Evolutionary conservation across 2,329 filamentous ascomycete species (phyloP), one percentile per base, ranked within the genome.

Genomic region (Penicillium brevicompactum): DNA sequence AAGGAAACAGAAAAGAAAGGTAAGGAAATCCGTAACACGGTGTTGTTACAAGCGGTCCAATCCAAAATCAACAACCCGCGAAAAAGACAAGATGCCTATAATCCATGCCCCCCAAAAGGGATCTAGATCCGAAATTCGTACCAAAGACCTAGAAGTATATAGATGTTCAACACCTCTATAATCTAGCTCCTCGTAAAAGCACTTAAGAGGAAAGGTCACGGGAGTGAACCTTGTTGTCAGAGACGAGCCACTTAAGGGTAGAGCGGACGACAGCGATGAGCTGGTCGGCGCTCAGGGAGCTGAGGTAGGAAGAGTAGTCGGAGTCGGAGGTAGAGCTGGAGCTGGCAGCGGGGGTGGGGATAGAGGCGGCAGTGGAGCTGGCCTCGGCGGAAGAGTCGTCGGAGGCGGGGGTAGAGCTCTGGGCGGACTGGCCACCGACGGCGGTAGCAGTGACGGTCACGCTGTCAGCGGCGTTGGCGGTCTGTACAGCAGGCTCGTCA

Each of bases 171-270:
- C 22, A 45, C 14, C 9, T 8, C 31, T 54, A 50, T 46, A 51
- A 14, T 41, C 47, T 41, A 51, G 8, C 24, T 31, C 22, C 9
- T 10, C 11, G 10, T 22, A 40, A 6, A 24, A 21, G n/a, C 40
- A 45, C 62, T 61, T 68, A 71, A 21, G 58, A 53, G 46, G 64
- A 56, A 46, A 68, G 51, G 47, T 66, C 64, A 57, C 70, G 70
- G 21, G 70, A 64, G 58, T 72, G 70, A 11, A 54, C 52, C 57
- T 63, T 62, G 63, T 70, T 67, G 49, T 71, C 63, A 18, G 63
- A 66, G 58, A 70, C 63, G 46, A 72, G 59, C 70, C 70, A 72
- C 54, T 64, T 65, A 44, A 70, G 43, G 30, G 70, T 72, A 52
- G 69, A 52, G 49, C 63, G 66, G 48, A 72, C 55, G 16, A 66